These are phyloP conservation scores for Madurella fahalii DNA, from an alignment of 2,329 filamentous ascomycete species.

Conservation along the genomic window DNA sequence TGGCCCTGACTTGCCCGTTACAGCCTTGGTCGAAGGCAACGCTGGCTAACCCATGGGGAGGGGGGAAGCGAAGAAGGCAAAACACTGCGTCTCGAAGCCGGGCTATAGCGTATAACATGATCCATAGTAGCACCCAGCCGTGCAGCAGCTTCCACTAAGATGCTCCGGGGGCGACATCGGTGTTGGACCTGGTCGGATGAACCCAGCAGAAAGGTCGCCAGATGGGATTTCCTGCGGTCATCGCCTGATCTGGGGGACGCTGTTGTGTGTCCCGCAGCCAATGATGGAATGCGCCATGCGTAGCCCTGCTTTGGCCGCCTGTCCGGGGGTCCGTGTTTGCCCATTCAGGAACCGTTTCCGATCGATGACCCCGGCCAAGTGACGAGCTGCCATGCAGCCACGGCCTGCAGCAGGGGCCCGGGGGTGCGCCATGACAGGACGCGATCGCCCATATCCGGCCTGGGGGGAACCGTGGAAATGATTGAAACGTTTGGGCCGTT, in stretches of 20 bases:
- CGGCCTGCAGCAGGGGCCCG: too few relatives aligned
- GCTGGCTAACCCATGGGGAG: too few relatives aligned
- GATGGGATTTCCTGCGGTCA: constrained; percentile 25
- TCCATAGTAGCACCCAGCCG: too few relatives aligned
- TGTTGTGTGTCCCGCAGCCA: constrained; percentile 22
- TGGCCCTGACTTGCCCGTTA: too few relatives aligned
- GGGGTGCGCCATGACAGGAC: too few relatives aligned
- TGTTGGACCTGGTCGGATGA: constrained; percentile 16
- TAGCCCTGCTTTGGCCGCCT: background rate
- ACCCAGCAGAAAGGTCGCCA: constrained; percentile 26
- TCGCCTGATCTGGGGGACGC: constrained; percentile 24
- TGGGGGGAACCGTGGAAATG: too few relatives aligned
- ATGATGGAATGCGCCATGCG: constrained; percentile 12
- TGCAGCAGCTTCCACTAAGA: background rate
- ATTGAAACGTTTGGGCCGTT: too few relatives aligned
- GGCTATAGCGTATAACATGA: background rate
- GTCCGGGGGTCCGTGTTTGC: constrained; percentile 4
- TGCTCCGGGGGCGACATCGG: constrained; percentile 19
- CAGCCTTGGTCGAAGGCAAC: too few relatives aligned
- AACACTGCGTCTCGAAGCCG: background rate
- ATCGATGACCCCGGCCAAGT: constrained; percentile 1
- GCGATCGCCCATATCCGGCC: too few relatives aligned
- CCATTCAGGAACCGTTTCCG: constrained; percentile 24
- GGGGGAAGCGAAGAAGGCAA: too few relatives aligned
- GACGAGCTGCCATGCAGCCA: too few relatives aligned